Evolutionary conservation across 257 asterid species (phyloP).

Genomic region (Gentiana dahurica): DNA sequence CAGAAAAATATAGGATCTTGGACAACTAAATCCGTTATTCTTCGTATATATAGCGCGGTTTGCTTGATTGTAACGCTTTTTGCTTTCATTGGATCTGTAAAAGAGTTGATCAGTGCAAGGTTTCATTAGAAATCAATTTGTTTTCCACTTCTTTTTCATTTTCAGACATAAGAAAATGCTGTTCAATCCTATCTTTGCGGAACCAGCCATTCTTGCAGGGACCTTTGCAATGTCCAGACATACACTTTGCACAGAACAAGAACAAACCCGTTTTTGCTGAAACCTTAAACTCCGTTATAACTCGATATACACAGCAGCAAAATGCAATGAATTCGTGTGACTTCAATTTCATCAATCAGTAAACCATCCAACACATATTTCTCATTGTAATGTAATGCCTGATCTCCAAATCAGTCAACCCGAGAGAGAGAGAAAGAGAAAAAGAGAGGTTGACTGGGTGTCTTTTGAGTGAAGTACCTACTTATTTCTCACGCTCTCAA

Average conservation of each 20-base stretch:
- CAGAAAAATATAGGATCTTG: conserved; percentile 37
- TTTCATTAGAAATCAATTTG: conserved; percentile 12
- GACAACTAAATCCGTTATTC: conserved; percentile 31
- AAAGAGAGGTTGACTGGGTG: conserved; percentile 55
- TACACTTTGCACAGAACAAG: background rate
- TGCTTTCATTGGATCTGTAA: conserved; percentile 69
- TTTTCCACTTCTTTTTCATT: background rate
- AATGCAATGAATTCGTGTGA: conserved; percentile 11
- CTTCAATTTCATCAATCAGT: conserved; percentile 1
- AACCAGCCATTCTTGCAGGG: conserved; percentile 20
- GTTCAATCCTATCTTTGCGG: background rate
- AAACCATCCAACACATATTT: conserved; percentile 8
- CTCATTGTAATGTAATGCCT: background rate
- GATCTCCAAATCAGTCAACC: background rate
- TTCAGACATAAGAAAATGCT: background rate
- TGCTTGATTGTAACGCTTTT: conserved; percentile 40
- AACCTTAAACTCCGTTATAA: conserved; percentile 11
- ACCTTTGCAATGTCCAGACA: conserved; percentile 3
- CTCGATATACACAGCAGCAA: background rate
- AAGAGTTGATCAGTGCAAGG: conserved; percentile 45
- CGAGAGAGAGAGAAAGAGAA: conserved; percentile 1
- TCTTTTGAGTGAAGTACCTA: conserved; percentile 83
- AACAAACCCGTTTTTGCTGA: conserved; percentile 8
- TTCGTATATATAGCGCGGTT: conserved; percentile 30
- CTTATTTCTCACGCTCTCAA: conserved; percentile 75